Base-by-base conservation (phyloP, 2,329 filamentous ascomycete species). In the Rachicladosporium sp. region DNA sequence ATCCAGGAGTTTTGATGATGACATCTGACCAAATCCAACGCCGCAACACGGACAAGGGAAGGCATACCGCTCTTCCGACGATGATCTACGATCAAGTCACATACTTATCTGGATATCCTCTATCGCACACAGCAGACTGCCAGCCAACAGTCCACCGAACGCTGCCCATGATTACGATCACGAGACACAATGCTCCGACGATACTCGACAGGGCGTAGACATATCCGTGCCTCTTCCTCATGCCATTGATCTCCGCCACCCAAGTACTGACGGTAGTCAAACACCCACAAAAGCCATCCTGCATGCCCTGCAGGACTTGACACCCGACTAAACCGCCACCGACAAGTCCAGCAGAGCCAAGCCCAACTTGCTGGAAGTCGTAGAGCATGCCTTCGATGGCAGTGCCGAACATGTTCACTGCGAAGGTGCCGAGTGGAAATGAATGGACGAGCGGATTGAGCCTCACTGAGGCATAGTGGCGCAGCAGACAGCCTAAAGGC, bases 361-460 rank as follows among this genome's bases (percentile, higher is more conserved):
- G 42, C 4, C 53, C 42, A 1, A 74, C 66, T 52, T 85, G 86
- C 47, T 86, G 82, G 37, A 94, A 63, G 53, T 93, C 82, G 66
- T 75, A 93, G 23, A 77, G 73, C 70, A 86, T 78, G 10, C 76
- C 87, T 36, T 93, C 59, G 10, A 94, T 60, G 0, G 71, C 71
- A 0, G 84, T 87, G 4, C 88, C 89, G 10, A 80, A 57, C 4
- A 93, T 67, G 53, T 96, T 96, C 23, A 82, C 85, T 0, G 66
- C 63, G 51, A 95, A 94, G 0, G 89, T 96, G 2, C 89, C 89
- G 0, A 95, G 59, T 0, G 89, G 89, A 49, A 95, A 95, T 0
- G 70, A 64, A 0, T 76, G 59, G 0, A 76, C 49, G 12, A 74
- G 67, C 0, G 72, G 65, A 51, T 95, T 95, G n/a, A 94, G 70